Evolutionary conservation across 331 rosid genomes (phyloP), one percentile per base, ranked within the genome.

Genomic region (Rosa hybrid): DNA sequence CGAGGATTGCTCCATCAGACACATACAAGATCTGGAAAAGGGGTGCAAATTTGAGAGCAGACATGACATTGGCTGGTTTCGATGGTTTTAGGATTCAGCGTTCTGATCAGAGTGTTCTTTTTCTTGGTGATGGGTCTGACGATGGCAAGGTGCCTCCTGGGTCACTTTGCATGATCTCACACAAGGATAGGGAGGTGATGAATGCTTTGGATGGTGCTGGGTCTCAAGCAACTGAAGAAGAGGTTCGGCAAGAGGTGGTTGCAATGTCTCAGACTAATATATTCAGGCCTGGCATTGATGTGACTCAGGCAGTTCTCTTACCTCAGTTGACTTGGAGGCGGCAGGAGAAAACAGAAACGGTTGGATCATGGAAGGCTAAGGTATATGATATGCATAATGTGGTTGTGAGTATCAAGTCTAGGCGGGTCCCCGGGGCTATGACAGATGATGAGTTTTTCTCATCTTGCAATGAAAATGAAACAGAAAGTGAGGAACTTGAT

Each of bases 271-370:
- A 90, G 86, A 93, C 99, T 68, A 96, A 93, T 82, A 93, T 96
- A 72, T 91, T 96, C 78, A 85, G 99, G 86, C 98, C 98, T 21
- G 99, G 99, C 80, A 92, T 96, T 82, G 98, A 93, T 23, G 99
- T 96, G 74, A 96, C 98, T 25, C 97, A 91, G 84, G 97, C 99
- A 56, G 94, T 96, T 85, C 98, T 96, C 75, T 86, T 96, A 83
- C 97, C 99, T 48, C 99, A 96, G 74, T 49, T 93, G 87, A 93
- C 96, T 50, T 96, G 99, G 99, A 89, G 99, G 84, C 90, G 99
- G 70, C 98, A 93, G 72, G 99, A 96, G 88, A 96, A 77, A 80
- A 86, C 90, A 12, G 99, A 96, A 87, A 85, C 82, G 90, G 96
- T 96, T n/a, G 99, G 99, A 27, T 0, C 86, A 42, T 96, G 99